A percentile compares a stretch with the other conserved stretches of the same genome.
Conservation (phyloP, 805 yeast species). For the Wickerhamiella lipophila region DNA sequence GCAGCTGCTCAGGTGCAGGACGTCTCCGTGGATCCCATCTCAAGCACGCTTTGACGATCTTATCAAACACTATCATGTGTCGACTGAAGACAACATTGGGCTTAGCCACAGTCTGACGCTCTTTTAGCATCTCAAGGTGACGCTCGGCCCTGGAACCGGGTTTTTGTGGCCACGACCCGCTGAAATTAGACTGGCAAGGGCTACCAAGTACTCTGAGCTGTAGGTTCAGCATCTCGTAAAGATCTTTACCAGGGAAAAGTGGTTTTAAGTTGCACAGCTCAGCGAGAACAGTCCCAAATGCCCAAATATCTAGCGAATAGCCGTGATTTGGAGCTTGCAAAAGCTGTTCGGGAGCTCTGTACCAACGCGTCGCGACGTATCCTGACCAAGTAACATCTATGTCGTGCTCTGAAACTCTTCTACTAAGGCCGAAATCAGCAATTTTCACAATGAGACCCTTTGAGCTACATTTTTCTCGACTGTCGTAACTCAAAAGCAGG, state of each 20-base stretch:
- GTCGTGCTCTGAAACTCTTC: conserved; percentile 41
- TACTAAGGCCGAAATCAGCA: conserved; percentile 91
- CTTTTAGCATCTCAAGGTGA: background rate
- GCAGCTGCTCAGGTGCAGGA: conserved; percentile 8
- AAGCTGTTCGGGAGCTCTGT: conserved; percentile 83
- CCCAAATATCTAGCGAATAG: conserved; percentile 81
- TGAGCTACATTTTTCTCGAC: conserved; percentile 34
- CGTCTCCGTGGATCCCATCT: conserved; percentile 5
- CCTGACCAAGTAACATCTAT: conserved; percentile 52
- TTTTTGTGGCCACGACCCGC: conserved; percentile 3
- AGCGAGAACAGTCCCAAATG: conserved; percentile 80
- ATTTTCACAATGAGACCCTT: conserved; percentile 43
- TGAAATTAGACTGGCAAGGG: conserved; percentile 32
- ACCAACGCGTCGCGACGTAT: conserved; percentile 94
- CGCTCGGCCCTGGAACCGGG: conserved; percentile 1
- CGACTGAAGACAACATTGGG: background rate
- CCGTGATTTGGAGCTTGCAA: conserved; percentile 42
- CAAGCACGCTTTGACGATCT: background rate
- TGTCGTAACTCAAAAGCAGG: conserved; percentile 55
- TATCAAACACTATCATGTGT: background rate
- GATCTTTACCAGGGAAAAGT: conserved; percentile 71
- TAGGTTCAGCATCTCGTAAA: conserved; percentile 63
- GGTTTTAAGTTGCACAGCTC: conserved; percentile 70
- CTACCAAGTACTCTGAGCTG: conserved; percentile 60
- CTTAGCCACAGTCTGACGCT: background rate